phyloP scores from a whole-genome alignment of 208 protist species.

The Trypanosoma boissoni region DNA sequence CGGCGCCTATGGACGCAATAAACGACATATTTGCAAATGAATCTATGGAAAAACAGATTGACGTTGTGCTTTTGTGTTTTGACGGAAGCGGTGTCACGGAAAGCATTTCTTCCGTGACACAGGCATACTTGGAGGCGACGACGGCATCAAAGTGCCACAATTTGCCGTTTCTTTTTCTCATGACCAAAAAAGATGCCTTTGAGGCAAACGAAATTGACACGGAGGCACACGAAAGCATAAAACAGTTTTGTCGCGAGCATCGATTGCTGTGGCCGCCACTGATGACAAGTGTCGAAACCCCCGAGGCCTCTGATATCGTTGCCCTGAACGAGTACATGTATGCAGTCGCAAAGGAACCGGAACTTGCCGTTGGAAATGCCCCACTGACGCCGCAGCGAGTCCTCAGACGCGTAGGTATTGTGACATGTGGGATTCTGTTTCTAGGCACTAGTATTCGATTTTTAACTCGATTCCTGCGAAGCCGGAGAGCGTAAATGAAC shows the following conservation, averaged over 20 bases:
- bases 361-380: constrained; percentile 61
- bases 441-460: constrained; percentile 23
- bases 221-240: constrained; percentile 13
- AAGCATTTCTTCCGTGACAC: constrained; percentile 43
- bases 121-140: constrained; percentile 32
- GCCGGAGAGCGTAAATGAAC: constrained; percentile 1
- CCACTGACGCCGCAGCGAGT: constrained; percentile 59
- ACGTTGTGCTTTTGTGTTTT: constrained; percentile 81
- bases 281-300: constrained; percentile 49
- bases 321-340: constrained; percentile 81
- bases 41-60: constrained; percentile 50
- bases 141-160: constrained; percentile 26
- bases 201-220: background rate
- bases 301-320: constrained; percentile 52
- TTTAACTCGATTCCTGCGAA: constrained; percentile 9
- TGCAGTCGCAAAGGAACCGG: constrained; percentile 57
- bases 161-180: constrained; percentile 75
- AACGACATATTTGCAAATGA: constrained; percentile 44
- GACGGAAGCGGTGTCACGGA: constrained; percentile 42
- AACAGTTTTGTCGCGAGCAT: constrained; percentile 48
- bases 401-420: constrained; percentile 54
- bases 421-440: constrained; percentile 36
- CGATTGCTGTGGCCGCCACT: constrained; percentile 83
- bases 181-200: constrained; percentile 67
- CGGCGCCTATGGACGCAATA: constrained; percentile 34